Evolutionary conservation across 2,329 filamentous ascomycete species (phyloP).

Genomic region (Beauveria varroae): DNA sequence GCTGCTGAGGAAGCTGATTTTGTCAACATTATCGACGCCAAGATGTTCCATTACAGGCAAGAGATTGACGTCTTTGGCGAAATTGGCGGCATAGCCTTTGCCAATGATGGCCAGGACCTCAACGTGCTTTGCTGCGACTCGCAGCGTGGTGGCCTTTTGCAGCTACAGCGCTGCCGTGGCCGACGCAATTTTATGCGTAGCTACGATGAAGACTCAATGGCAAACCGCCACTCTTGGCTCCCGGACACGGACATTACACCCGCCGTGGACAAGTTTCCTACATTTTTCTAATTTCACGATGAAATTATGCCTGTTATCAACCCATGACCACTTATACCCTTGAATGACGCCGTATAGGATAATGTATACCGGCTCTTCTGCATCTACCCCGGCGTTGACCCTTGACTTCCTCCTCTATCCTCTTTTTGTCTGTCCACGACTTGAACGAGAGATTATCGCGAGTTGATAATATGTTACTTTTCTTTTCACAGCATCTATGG

Average conservation of each 20-base stretch:
- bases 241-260: constrained; percentile 1
- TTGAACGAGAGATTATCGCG: neutral
- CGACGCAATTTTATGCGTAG: constrained; percentile 5
- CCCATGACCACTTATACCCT: neutral
- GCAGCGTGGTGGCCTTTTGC: constrained; percentile 58
- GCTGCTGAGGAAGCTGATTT: constrained; percentile 71
- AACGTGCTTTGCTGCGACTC: constrained; percentile 60
- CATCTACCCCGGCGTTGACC: neutral
- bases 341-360: neutral
- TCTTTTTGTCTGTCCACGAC: neutral
- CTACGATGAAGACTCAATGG: constrained; percentile 8
- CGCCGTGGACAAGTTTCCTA: neutral
- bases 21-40: constrained; percentile 62
- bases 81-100: constrained; percentile 60
- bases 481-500: neutral
- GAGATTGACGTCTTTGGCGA: constrained; percentile 69
- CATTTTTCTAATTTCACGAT: neutral
- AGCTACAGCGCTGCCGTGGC: constrained; percentile 43
- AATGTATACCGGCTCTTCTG: neutral
- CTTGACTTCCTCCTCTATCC: neutral
- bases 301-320: neutral
- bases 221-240: constrained; percentile 6
- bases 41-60: constrained; percentile 58
- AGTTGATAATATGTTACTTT: neutral
- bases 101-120: constrained; percentile 60